phyloP scores from a whole-genome alignment of 2,329 filamentous ascomycete species.

The Proliferodiscus dingleyae region DNA sequence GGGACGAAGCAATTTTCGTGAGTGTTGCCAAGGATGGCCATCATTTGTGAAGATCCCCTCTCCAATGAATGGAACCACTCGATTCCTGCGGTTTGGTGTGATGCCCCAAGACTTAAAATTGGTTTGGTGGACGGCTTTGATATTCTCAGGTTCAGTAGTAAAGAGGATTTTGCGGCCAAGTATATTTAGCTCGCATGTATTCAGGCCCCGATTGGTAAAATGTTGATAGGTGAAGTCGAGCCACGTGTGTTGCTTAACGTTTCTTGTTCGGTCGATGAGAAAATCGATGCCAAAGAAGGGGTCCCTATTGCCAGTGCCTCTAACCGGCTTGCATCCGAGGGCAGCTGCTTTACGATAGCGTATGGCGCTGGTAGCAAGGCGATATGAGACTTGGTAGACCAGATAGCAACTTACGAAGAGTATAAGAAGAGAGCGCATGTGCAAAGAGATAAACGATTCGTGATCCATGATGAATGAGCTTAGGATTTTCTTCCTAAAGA shows the following conservation, averaged over 20 bases:
- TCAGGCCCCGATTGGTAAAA: background rate
- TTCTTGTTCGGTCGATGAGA: background rate
- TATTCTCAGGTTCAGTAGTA: background rate
- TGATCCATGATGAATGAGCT: too few species aligned
- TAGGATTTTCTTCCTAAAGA: too few species aligned
- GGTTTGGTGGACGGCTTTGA: background rate
- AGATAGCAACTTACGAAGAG: background rate
- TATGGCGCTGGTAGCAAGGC: background rate
- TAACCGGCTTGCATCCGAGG: background rate
- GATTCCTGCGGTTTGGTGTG: background rate
- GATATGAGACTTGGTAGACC: background rate
- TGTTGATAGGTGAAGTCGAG: background rate
- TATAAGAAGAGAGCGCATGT: background rate
- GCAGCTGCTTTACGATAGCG: background rate
- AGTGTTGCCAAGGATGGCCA: slow-evolving; percentile 5
- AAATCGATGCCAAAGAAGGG: background rate
- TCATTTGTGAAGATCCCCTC: slow-evolving; percentile 7
- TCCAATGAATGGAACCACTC: slow-evolving; percentile 3
- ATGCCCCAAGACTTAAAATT: background rate
- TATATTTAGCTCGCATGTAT: background rate
- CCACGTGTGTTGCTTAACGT: background rate
- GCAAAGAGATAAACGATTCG: background rate
- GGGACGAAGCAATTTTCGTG: slow-evolving; percentile 42
- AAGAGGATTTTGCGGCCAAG: background rate
- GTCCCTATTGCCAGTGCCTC: background rate